phyloP scores from a whole-genome alignment of 257 asterid species.

The Solanum dulcamara region DNA sequence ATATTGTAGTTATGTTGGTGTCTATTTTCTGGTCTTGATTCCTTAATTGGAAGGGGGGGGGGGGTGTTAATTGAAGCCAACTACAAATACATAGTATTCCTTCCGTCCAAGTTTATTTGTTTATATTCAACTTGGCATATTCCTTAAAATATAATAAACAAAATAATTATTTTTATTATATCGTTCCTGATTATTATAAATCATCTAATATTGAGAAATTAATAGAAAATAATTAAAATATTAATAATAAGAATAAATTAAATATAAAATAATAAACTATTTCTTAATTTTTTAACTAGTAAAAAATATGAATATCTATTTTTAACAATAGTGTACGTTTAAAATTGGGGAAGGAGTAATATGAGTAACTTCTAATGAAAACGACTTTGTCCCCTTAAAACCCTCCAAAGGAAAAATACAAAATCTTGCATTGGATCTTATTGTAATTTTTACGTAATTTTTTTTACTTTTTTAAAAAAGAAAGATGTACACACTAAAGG shows the following conservation, averaged over 20 bases:
- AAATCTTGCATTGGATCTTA: neutral
- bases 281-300: too few species aligned
- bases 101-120: neutral
- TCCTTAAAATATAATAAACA: too few species aligned
- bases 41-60: neutral
- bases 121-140: too few species aligned
- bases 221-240: too few species aligned
- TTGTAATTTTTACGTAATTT: neutral
- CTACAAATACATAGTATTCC: neutral
- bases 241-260: too few species aligned
- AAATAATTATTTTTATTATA: too few species aligned
- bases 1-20: neutral
- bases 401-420: slow-evolving; percentile 2
- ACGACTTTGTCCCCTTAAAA: neutral
- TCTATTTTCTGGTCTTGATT: neutral
- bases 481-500: neutral
- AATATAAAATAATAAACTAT: too few species aligned
- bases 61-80: neutral
- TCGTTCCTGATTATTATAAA: too few species aligned
- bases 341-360: neutral
- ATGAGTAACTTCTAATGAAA: neutral
- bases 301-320: neutral
- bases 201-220: too few species aligned
- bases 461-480: neutral
- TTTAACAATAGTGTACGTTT: too few species aligned